phyloP scores from a whole-genome alignment of 1,284 basidiomycete genomes.

The Singerocomus inundabilis region DNA sequence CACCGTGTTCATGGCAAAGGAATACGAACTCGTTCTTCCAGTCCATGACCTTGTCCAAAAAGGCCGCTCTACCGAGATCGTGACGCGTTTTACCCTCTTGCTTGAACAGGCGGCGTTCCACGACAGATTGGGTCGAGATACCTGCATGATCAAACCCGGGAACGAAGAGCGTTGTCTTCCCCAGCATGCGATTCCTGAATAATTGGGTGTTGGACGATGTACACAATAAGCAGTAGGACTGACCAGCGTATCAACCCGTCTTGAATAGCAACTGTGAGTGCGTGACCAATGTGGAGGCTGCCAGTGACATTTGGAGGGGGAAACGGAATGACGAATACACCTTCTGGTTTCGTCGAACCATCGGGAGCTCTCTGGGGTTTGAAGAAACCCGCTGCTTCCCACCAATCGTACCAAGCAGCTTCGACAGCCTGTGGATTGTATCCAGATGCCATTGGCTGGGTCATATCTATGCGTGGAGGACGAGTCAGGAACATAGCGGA shows the following conservation, averaged over 20 bases:
- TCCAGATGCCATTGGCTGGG: constrained; percentile 82
- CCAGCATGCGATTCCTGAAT: constrained; percentile 91
- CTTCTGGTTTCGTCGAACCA: constrained; percentile 58
- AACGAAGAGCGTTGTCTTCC: constrained; percentile 87
- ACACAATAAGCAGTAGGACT: constrained; percentile 24
- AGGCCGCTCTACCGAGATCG: constrained; percentile 91
- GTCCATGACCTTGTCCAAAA: constrained; percentile 89
- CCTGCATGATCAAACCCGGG: constrained; percentile 99
- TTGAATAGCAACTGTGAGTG: constrained; percentile 90
- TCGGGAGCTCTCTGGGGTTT: constrained; percentile 68
- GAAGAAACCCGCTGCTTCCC: constrained; percentile 90
- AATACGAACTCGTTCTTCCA: constrained; percentile 92
- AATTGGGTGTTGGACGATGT: neutral
- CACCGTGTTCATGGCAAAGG: neutral
- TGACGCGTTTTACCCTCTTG: constrained; percentile 82
- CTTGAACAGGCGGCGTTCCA: constrained; percentile 92
- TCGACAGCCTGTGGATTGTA: constrained; percentile 98
- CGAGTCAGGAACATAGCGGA: neutral
- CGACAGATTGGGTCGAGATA: constrained; percentile 98
- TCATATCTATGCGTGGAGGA: constrained; percentile 62
- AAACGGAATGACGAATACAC: constrained; percentile 84
- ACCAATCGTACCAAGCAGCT: constrained; percentile 99
- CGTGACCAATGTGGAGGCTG: constrained; percentile 95
- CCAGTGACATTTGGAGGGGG: constrained; percentile 99
- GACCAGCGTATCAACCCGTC: constrained; percentile 88